A percentile compares a stretch with the other conserved stretches of the same genome.
These are phyloP conservation scores for Kwoniella sp. DNA, from an alignment of 768 basidiomycete species.

Conservation along the genomic window DNA sequence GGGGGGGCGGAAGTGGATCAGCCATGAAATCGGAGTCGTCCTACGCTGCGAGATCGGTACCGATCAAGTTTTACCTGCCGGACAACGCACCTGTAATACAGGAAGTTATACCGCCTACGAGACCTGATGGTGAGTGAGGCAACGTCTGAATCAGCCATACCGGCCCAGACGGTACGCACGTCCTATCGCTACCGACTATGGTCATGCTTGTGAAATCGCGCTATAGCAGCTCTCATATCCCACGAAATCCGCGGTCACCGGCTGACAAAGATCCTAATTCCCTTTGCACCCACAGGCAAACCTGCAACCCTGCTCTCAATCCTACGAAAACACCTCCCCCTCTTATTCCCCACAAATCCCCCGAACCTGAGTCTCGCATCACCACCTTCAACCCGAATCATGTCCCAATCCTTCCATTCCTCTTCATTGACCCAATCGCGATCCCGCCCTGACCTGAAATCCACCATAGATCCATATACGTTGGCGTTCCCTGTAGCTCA, in stretches of 20 bases:
- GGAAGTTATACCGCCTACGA: constrained; percentile 77
- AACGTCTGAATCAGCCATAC: not conserved
- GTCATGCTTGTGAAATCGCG: no score
- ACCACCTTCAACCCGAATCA: not conserved
- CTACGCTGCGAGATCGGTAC: constrained; percentile 82
- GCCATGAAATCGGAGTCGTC: constrained; percentile 73
- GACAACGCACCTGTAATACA: constrained; percentile 84
- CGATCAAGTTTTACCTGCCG: constrained; percentile 83
- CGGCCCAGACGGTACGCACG: no score
- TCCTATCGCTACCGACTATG: no score
- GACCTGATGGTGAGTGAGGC: constrained; percentile 69
- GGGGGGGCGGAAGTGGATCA: constrained; percentile 18
- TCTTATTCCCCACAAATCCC: constrained; percentile 66
- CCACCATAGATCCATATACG: constrained; percentile 51
- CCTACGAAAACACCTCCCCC: constrained; percentile 72
- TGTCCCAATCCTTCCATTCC: not conserved
- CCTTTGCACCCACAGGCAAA: constrained; percentile 60
- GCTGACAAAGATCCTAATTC: constrained; percentile 2
- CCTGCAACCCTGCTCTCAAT: constrained; percentile 71
- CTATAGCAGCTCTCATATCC: no score
- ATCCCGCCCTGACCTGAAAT: not conserved
- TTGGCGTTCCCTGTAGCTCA: constrained; percentile 80
- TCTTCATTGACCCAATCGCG: not conserved
- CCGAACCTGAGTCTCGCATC: constrained; percentile 18
- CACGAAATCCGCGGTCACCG: no score